Evolutionary conservation across 345 rosid genomes (phyloP), one percentile per base, ranked within the genome.

Genomic region (Murraya koenigii): DNA sequence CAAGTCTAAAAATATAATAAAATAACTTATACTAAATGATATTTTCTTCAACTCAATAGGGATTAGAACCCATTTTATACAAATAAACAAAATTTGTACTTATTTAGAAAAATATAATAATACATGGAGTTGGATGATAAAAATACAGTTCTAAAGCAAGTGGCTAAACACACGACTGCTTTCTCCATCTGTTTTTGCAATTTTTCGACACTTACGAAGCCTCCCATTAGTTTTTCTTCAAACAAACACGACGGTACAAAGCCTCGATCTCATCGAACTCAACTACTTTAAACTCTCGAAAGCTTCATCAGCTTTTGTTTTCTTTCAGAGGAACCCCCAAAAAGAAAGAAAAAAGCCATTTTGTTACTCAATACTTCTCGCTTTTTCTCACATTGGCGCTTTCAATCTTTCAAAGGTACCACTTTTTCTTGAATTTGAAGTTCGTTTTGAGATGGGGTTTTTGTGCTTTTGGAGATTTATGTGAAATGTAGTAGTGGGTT

Each of bases 311-410:
- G 19, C 22, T 26, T 28, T 49, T 49, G 59, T 52, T 70, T 8
- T 44, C 49, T 30, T 49, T 33, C 39, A 4, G 41, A 72, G 13
- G 33, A 14, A 38, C 66, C 9, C 19, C 9, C 30, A 28, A 22
- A 41, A 2, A 58, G n/a, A 70, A 26, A 4, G 1, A 19, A 33
- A 38, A 22, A 19, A 38, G 22, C 68, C 10, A 7, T 64, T 19
- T 19, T 63, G 8, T 22, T 33, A 33, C 68, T 33, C 8, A 71
- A 39, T 77, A 75, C 22, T 63, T 15, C 25, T 19, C 63, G 66
- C 28, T 5, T 44, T 32, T 25, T 4, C 56, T 25, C 81, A 41
- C 77, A 62, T 82, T 82, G 87, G 82, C 84, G 84, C 77, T 66
- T 78, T 60, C 65, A 61, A 47, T 77, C 70, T 71, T 68, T 33